Percentiles rank a stretch among this genome's conserved stretches.
Conservation (phyloP, 352 stramenopile genomes). For the Globisporangium yorkense region DNA sequence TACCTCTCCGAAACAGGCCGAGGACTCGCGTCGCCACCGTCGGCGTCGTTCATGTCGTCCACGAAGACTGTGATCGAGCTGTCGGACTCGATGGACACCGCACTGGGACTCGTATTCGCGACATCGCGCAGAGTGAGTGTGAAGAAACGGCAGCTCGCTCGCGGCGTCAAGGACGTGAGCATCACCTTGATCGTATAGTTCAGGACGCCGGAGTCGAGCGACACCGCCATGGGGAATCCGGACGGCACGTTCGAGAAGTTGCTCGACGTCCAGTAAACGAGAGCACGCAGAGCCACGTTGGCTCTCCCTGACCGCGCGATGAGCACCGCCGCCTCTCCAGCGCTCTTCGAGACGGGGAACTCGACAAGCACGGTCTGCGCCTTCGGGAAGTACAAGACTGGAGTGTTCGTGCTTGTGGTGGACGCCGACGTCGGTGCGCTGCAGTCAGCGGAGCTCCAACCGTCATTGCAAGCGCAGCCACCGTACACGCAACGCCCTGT, state of each 20-base stretch:
- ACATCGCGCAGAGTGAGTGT: slow-evolving; percentile 21
- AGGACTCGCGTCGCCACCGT: slow-evolving; percentile 6
- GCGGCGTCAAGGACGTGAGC: slow-evolving; percentile 20
- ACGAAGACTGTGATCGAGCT: slow-evolving; percentile 34
- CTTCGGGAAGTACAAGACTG: slow-evolving; percentile 44
- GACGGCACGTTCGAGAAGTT: slow-evolving; percentile 25
- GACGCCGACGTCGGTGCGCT: slow-evolving; percentile 10
- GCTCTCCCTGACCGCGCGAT: slow-evolving; percentile 26
- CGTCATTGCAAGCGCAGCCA: slow-evolving; percentile 36
- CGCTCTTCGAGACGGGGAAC: slow-evolving; percentile 6
- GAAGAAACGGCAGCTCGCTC: slow-evolving; percentile 30
- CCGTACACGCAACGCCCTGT: slow-evolving; percentile 47
- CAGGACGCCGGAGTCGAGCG: slow-evolving; percentile 19
- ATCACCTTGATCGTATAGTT: slow-evolving; percentile 19
- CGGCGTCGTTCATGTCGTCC: slow-evolving; percentile 38
- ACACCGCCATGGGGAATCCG: slow-evolving; percentile 12
- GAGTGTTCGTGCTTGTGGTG: slow-evolving; percentile 5
- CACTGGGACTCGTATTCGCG: slow-evolving; percentile 5
- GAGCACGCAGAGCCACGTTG: slow-evolving; percentile 13
- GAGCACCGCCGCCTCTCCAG: slow-evolving; percentile 19
- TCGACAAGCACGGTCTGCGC: slow-evolving; percentile 21
- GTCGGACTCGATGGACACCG: slow-evolving; percentile 27
- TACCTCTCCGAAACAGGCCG: slow-evolving; percentile 19
- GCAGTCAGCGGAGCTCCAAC: slow-evolving; percentile 44
- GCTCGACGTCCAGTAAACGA: slow-evolving; percentile 18